Evolutionary conservation across 2,329 filamentous ascomycete species (phyloP).

Genomic region (Claviceps sp.): DNA sequence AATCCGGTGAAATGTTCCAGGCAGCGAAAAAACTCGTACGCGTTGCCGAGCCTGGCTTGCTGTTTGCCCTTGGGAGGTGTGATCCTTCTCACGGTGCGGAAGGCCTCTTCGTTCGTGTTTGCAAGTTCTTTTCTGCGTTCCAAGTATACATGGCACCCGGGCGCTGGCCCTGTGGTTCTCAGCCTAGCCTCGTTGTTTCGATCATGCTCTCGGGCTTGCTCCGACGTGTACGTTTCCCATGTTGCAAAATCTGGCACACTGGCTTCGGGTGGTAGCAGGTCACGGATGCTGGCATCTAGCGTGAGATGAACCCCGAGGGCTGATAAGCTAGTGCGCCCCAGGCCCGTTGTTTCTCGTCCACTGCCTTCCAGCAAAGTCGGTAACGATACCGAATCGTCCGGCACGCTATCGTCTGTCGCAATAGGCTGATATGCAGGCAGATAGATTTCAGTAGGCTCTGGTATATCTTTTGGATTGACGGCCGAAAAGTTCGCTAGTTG

Average conservation of each 20-base stretch:
- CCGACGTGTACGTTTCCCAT: slow-evolving; percentile 36
- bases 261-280: slow-evolving; percentile 40
- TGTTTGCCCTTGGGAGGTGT: slow-evolving; percentile 38
- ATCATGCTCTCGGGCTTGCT: slow-evolving; percentile 36
- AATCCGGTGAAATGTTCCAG: slow-evolving; percentile 44
- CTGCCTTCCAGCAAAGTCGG: slow-evolving; percentile 34
- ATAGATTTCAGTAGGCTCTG: slow-evolving; percentile 40
- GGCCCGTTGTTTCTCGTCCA: slow-evolving; percentile 29
- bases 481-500: slow-evolving; percentile 17
- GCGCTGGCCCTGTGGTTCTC: slow-evolving; percentile 39
- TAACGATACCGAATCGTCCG: slow-evolving; percentile 28
- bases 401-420: slow-evolving; percentile 18
- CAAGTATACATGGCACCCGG: slow-evolving; percentile 43
- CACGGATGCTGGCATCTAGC: slow-evolving; percentile 30
- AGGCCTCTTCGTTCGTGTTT: slow-evolving; percentile 43
- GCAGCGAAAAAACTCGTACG: slow-evolving; percentile 53
- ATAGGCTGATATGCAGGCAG: slow-evolving; percentile 34
- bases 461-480: slow-evolving; percentile 36
- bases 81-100: slow-evolving; percentile 47
- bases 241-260: slow-evolving; percentile 38
- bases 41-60: slow-evolving; percentile 44
- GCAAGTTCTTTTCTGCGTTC: slow-evolving; percentile 46
- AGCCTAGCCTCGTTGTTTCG: slow-evolving; percentile 33
- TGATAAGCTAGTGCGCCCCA: slow-evolving; percentile 35
- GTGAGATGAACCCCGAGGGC: slow-evolving; percentile 45